Conservation (phyloP, 2,329 filamentous ascomycete genomes). For the Penicillium hesseltinei region DNA sequence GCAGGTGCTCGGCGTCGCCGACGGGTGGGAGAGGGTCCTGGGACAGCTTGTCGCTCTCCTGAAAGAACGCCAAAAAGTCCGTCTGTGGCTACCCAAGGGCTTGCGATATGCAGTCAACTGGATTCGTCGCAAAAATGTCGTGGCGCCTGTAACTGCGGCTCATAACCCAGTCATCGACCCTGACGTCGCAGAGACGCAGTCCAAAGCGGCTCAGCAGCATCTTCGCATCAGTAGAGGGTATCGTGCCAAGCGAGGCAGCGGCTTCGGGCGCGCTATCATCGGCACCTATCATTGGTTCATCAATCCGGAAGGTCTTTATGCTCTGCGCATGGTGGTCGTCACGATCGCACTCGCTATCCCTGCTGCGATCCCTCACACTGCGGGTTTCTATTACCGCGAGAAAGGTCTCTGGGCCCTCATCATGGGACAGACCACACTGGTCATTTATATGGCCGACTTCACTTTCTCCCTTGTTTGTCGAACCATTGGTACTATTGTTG, state of each 20-base stretch:
- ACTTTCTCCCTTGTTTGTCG: constrained; percentile 47
- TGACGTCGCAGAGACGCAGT: constrained; percentile 30
- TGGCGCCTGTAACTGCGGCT: constrained; percentile 24
- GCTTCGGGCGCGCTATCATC: constrained; percentile 29
- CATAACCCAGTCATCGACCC: constrained; percentile 25
- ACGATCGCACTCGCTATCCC: constrained; percentile 48
- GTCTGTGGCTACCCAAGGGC: constrained; percentile 47
- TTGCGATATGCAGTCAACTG: constrained; percentile 43
- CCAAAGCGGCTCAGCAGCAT: constrained; percentile 37
- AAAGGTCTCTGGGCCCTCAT: constrained; percentile 55
- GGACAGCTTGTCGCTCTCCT: constrained; percentile 40
- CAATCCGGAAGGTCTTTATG: constrained; percentile 47
- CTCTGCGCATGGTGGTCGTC: constrained; percentile 49
- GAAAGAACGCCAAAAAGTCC: constrained; percentile 33
- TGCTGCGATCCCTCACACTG: constrained; percentile 41
- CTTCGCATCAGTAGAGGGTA: constrained; percentile 40
- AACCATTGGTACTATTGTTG: constrained; percentile 46
- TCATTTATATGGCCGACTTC: constrained; percentile 54
- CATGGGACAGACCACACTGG: constrained; percentile 50
- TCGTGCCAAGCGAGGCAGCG: constrained; percentile 26
- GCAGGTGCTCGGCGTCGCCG: constrained; percentile 33
- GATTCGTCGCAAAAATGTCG: constrained; percentile 32
- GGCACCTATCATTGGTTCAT: constrained; percentile 44
- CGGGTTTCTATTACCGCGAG: constrained; percentile 53
- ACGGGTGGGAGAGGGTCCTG: constrained; percentile 38